These are phyloP conservation scores for Penicillium lividum DNA, from an alignment of 495 filamentous ascomycete species.

Conservation along the genomic window DNA sequence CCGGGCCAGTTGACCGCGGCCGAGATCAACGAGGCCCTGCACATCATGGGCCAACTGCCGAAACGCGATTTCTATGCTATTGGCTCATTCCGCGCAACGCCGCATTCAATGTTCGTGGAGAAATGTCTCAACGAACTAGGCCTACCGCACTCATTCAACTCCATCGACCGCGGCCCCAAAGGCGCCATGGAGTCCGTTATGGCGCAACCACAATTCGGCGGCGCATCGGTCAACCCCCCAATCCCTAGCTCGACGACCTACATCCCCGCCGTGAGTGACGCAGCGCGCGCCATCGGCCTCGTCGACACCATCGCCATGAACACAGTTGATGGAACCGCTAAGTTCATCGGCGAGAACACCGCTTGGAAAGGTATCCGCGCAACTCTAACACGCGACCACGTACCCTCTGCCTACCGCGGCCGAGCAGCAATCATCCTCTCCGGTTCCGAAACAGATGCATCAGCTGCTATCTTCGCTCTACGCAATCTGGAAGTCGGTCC, in stretches of 20 bases:
- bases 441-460: constrained; percentile 66
- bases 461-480: constrained; percentile 72
- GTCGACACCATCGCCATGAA: constrained; percentile 76
- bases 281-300: constrained; percentile 71
- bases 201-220: constrained; percentile 70
- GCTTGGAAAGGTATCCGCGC: constrained; percentile 82
- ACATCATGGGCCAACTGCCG: constrained; percentile 76
- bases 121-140: constrained; percentile 87
- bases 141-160: constrained; percentile 75
- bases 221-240: constrained; percentile 74
- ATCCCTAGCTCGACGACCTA: constrained; percentile 51
- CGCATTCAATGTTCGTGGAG: constrained; percentile 80
- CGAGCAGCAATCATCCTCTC: constrained; percentile 74
- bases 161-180: constrained; percentile 68
- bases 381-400: constrained; percentile 76
- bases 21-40: constrained; percentile 76
- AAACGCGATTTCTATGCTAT: constrained; percentile 80
- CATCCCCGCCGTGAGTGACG: constrained; percentile 67
- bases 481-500: constrained; percentile 72
- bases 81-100: constrained; percentile 67
- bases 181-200: constrained; percentile 66
- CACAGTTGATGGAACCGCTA: constrained; percentile 29
- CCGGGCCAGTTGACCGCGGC: constrained; percentile 81
- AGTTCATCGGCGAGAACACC: constrained; percentile 73
- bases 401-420: constrained; percentile 74